Conservation (phyloP, 2,329 filamentous ascomycete species). For the Botrytis deweyae region DNA sequence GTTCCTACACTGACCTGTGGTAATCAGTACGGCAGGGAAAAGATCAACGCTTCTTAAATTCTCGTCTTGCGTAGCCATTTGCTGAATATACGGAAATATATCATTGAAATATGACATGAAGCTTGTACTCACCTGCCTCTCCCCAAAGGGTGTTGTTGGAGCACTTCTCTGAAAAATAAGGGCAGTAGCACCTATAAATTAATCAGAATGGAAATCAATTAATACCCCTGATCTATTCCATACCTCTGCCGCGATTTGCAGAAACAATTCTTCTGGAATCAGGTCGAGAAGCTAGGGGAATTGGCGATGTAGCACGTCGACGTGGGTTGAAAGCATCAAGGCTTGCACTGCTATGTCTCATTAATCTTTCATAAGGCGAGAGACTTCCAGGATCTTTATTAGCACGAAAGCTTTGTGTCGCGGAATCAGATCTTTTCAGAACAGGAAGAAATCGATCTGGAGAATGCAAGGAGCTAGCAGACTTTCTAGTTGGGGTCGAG, state of each 20-base stretch:
- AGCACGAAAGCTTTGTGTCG: slow-evolving; percentile 51
- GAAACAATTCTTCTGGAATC: slow-evolving; percentile 29
- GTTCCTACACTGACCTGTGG: slow-evolving; percentile 62
- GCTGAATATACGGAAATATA: background rate
- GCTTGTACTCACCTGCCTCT: slow-evolving; percentile 36
- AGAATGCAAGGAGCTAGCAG: slow-evolving; percentile 31
- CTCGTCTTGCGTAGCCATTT: background rate
- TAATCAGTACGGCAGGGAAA: slow-evolving; percentile 22
- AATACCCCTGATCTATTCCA: slow-evolving; percentile 21
- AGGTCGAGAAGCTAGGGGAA: slow-evolving; percentile 26
- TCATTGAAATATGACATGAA: background rate
- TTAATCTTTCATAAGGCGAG: slow-evolving; percentile 47
- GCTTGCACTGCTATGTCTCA: slow-evolving; percentile 45
- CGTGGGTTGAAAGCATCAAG: slow-evolving; percentile 54
- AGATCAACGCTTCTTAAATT: background rate
- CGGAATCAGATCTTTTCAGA: slow-evolving; percentile 42
- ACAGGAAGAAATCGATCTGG: slow-evolving; percentile 60
- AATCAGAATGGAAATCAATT: slow-evolving; percentile 18
- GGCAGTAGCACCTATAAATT: slow-evolving; percentile 33
- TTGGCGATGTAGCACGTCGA: slow-evolving; percentile 33
- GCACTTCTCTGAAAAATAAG: slow-evolving; percentile 36
- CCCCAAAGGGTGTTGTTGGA: slow-evolving; percentile 30
- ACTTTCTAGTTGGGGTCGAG: slow-evolving; percentile 26
- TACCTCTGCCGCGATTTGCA: slow-evolving; percentile 33
- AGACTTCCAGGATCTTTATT: slow-evolving; percentile 49